Conservation (phyloP, 495 filamentous ascomycete species). For the Apiosordaria backusii region DNA sequence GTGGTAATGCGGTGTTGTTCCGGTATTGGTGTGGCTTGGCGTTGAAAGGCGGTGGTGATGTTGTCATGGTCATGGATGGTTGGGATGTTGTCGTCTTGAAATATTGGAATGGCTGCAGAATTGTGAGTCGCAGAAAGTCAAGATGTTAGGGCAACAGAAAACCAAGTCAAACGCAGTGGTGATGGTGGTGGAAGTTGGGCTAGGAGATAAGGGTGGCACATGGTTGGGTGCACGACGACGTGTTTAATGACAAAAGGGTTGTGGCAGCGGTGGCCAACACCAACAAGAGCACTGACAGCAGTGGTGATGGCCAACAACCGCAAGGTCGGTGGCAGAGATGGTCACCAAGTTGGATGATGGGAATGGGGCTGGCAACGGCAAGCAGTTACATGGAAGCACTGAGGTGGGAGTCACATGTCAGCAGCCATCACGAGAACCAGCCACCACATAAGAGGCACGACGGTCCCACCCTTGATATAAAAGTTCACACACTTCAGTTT, state of each 20-base stretch:
- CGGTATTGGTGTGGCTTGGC: too few species aligned
- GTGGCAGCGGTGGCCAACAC: too few species aligned
- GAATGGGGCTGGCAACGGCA: background rate
- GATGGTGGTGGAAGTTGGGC: background rate
- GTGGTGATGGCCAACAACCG: background rate
- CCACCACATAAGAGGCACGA: background rate
- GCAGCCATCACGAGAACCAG: background rate
- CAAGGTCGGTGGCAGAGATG: too few species aligned
- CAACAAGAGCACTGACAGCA: background rate
- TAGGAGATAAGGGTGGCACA: background rate
- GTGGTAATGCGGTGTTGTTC: too few species aligned
- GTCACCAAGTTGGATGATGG: background rate
- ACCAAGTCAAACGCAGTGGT: background rate
- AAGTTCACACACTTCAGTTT: background rate
- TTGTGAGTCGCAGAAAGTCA: background rate
- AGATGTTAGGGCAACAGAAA: too few species aligned
- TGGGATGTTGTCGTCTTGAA: background rate
- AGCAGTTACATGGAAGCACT: background rate
- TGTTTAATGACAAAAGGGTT: background rate
- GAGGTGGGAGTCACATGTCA: background rate
- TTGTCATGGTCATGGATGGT: too few species aligned
- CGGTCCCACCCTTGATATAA: background rate
- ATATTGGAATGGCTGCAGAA: background rate
- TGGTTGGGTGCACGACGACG: background rate
- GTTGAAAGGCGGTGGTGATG: too few species aligned